A percentile compares a stretch with the other conserved stretches of the same genome.
Conservation (phyloP, 345 rosid species). For the Arabidopsis thaliana region DNA sequence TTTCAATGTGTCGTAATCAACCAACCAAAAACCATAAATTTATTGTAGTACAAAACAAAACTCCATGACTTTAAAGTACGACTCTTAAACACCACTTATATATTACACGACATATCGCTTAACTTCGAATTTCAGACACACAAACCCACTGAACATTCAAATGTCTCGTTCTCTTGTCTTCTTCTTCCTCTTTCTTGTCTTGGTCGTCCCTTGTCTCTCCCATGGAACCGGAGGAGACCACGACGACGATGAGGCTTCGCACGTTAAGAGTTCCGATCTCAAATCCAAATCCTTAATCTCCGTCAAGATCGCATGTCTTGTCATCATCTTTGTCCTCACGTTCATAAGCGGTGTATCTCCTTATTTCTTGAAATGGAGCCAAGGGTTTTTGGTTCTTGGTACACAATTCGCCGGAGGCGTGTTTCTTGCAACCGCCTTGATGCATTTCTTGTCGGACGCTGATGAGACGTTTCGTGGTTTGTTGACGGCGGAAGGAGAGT, state of each 20-base stretch:
- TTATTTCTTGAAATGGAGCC: slow-evolving; percentile 80
- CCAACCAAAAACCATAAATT: neutral
- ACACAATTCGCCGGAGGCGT: slow-evolving; percentile 90
- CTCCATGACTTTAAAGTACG: slow-evolving; percentile 18
- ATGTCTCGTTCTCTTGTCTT: slow-evolving; percentile 53
- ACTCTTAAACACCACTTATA: slow-evolving; percentile 23
- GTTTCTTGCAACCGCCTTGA: slow-evolving; percentile 82
- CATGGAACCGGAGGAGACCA: slow-evolving; percentile 53
- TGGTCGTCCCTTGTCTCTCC: slow-evolving; percentile 56
- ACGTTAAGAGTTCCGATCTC: slow-evolving; percentile 41
- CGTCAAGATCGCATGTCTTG: slow-evolving; percentile 70
- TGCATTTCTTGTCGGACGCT: slow-evolving; percentile 86
- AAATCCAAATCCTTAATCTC: slow-evolving; percentile 58
- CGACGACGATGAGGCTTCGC: slow-evolving; percentile 33
- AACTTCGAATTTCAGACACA: slow-evolving; percentile 21
- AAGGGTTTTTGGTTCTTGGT: slow-evolving; percentile 73
- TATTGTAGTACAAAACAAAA: slow-evolving; percentile 35
- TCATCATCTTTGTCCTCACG: slow-evolving; percentile 66
- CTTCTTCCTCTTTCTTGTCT: slow-evolving; percentile 55
- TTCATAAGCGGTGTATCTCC: slow-evolving; percentile 77
- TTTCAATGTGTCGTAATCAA: slow-evolving; percentile 17
- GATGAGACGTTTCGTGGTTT: slow-evolving; percentile 69
- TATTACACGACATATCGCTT: slow-evolving; percentile 15
- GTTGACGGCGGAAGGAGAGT: slow-evolving; percentile 47
- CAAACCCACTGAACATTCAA: slow-evolving; percentile 5